phyloP scores from a whole-genome alignment of 164 flowering plant genomes.

The Kingdonia uniflora region DNA sequence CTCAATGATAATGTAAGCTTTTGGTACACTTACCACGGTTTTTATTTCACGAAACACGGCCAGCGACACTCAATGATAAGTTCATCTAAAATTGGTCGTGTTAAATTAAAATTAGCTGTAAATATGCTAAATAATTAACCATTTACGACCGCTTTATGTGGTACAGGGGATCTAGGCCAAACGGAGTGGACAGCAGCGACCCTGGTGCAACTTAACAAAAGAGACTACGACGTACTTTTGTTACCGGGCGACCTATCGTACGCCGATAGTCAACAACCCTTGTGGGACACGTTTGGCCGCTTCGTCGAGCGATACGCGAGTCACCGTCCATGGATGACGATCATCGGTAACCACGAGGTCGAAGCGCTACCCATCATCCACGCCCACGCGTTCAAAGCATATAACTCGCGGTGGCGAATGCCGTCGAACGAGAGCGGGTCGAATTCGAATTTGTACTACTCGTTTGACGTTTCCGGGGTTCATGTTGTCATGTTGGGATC shows the following conservation, averaged over 20 bases:
- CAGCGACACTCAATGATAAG: no score
- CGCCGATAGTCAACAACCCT: slow-evolving; percentile 56
- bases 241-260: slow-evolving; percentile 81
- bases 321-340: slow-evolving; percentile 85
- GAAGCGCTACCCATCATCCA: slow-evolving; percentile 46
- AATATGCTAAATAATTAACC: no score
- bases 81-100: no score
- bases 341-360: slow-evolving; percentile 75
- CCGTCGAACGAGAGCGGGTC: slow-evolving; percentile 71
- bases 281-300: slow-evolving; percentile 87
- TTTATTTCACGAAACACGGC: no score
- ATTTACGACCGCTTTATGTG: no score
- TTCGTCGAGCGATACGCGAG: slow-evolving; percentile 71
- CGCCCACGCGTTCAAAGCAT: slow-evolving; percentile 49
- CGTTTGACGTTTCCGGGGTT: slow-evolving; percentile 60
- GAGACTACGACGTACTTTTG: slow-evolving; percentile 56
- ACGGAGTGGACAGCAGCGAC: slow-evolving; percentile 86
- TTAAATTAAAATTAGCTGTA: no score
- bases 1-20: no score
- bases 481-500: slow-evolving; percentile 86
- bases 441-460: slow-evolving; percentile 70
- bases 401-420: slow-evolving; percentile 76
- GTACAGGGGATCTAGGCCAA: slow-evolving; percentile 83
- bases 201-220: slow-evolving; percentile 31
- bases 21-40: no score